Conservation (phyloP, 371 early-diverging fungal species). For the Mortierella sp. region DNA sequence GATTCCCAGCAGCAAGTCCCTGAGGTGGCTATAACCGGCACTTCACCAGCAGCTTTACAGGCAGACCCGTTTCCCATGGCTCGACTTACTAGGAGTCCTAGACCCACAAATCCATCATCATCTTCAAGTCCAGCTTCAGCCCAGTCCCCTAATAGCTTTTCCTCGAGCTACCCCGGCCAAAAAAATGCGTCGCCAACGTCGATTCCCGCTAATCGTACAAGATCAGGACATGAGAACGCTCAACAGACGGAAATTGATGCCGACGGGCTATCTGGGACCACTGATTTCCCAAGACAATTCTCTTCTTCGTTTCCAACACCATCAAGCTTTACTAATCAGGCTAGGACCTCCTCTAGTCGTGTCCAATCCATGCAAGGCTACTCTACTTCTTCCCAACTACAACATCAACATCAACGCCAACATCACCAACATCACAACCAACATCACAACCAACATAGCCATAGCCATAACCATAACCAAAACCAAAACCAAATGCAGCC, state of each 20-base stretch:
- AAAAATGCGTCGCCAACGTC: not conserved
- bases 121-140: conserved; percentile 27
- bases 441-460: conserved; percentile 3
- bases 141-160: not conserved
- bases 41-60: conserved; percentile 24
- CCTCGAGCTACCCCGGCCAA: not conserved
- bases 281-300: conserved; percentile 7
- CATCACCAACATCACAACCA: conserved; percentile 1
- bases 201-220: not conserved
- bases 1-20: conserved; percentile 5
- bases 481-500: not conserved
- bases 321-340: conserved; percentile 8
- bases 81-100: conserved; percentile 35
- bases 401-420: conserved; percentile 22
- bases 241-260: not conserved
- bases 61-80: conserved; percentile 43
- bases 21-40: conserved; percentile 16
- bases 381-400: conserved; percentile 5
- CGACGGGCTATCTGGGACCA: not conserved
- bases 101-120: conserved; percentile 34
- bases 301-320: conserved; percentile 9
- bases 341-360: conserved; percentile 48
- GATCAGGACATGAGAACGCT: conserved; percentile 8
- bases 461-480: not conserved
- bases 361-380: conserved; percentile 61